These are phyloP conservation scores for Vitis labrusca DNA, from an alignment of 164 flowering plant species.

Conservation along the genomic window DNA sequence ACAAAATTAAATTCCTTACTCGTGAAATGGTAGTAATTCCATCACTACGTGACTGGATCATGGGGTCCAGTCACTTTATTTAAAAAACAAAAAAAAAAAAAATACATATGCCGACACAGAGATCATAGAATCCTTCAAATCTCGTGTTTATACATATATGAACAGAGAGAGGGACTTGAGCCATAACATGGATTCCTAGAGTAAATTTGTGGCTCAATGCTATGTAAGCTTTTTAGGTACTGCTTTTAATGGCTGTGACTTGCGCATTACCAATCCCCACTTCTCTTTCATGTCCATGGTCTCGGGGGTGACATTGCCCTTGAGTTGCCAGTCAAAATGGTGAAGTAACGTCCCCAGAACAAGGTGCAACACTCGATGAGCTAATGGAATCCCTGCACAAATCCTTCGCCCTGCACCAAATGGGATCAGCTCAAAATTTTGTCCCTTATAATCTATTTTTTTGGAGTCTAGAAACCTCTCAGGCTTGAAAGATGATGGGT, in stretches of 20 bases:
- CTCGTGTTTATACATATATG: too few species aligned
- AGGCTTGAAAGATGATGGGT: constrained; percentile 21
- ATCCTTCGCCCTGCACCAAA: constrained; percentile 29
- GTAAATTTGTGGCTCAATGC: too few species aligned
- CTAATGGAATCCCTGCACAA: constrained; percentile 21
- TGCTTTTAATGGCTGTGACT: constrained; percentile 9
- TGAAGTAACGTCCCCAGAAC: constrained; percentile 15
- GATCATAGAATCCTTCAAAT: too few species aligned
- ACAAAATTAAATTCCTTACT: too few species aligned
- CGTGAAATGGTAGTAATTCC: too few species aligned
- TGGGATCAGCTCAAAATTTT: constrained; percentile 24
- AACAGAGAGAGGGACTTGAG: too few species aligned
- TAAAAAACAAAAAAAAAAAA: too few species aligned
- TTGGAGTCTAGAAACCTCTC: constrained; percentile 27
- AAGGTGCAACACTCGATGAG: constrained; percentile 16
- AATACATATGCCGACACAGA: too few species aligned
- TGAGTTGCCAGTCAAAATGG: constrained; percentile 19
- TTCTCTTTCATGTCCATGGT: constrained; percentile 19
- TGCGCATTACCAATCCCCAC: constrained; percentile 12
- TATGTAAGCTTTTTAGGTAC: constrained; percentile 9
- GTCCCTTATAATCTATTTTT: constrained; percentile 19
- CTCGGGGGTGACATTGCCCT: constrained; percentile 1
- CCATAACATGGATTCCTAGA: too few species aligned
- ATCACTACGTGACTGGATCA: too few species aligned
- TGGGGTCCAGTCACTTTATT: too few species aligned